A percentile compares a stretch with the other conserved stretches of the same genome.
Evolutionary conservation across 306 rosid species (phyloP).

Genomic region (Cicer pinnatifidum): DNA sequence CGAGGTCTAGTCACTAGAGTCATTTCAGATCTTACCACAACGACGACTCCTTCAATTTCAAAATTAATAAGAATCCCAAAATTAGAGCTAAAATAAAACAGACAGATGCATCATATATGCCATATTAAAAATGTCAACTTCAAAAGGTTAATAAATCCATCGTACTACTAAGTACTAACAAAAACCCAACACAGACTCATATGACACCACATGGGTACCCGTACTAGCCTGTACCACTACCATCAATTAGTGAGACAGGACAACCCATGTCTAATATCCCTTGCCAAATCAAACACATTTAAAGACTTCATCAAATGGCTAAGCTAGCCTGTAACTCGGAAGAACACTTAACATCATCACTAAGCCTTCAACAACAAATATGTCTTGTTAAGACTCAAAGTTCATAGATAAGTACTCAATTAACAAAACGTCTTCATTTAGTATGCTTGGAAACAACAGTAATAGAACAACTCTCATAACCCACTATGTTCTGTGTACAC

Average conservation of each 20-base stretch:
- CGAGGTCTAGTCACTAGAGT: slow-evolving; percentile 7
- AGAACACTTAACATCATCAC: background rate
- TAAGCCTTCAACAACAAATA: background rate
- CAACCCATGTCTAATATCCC: slow-evolving; percentile 13
- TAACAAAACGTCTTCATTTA: background rate
- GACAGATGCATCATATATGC: background rate
- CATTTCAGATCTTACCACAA: slow-evolving; percentile 35
- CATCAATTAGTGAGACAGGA: background rate
- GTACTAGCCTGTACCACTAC: slow-evolving; percentile 11
- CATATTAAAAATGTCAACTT: slow-evolving; percentile 6
- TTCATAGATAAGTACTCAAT: background rate
- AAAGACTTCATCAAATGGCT: slow-evolving; percentile 6
- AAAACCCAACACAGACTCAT: slow-evolving; percentile 17
- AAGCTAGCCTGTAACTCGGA: slow-evolving; percentile 11
- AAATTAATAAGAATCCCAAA: slow-evolving; percentile 31
- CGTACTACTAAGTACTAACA: slow-evolving; percentile 2
- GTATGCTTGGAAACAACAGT: background rate
- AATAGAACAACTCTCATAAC: no score
- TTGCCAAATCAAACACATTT: background rate
- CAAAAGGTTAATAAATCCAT: slow-evolving; percentile 20
- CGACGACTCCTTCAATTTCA: slow-evolving; percentile 24
- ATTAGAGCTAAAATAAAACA: slow-evolving; percentile 10
- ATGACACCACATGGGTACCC: slow-evolving; percentile 19
- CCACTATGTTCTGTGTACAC: background rate
- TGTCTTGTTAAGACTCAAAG: background rate